phyloP scores from a whole-genome alignment of 1,284 basidiomycete species.

The Rhodotorula mucilaginosa region DNA sequence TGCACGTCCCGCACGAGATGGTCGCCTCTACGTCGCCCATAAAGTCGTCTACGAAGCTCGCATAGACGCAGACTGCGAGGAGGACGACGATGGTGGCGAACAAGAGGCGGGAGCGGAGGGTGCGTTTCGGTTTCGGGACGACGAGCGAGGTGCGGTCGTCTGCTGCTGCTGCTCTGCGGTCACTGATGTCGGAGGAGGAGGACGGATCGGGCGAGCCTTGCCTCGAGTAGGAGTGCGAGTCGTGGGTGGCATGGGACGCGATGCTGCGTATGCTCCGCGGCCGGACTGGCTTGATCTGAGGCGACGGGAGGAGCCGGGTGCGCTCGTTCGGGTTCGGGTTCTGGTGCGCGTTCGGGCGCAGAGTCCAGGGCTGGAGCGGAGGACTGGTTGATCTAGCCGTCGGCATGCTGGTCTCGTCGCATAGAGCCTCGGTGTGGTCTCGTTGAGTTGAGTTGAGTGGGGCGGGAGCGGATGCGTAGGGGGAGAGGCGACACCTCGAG shows the following conservation, averaged over 20 bases:
- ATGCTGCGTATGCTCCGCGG: conserved; percentile 21
- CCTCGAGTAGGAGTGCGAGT: background rate
- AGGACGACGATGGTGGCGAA: conserved; percentile 23
- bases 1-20: conserved; percentile 42
- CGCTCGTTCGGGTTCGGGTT: background rate
- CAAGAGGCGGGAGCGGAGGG: conserved; percentile 18
- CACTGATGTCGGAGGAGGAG: conserved; percentile 9
- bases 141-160: background rate
- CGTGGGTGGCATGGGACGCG: conserved; percentile 14
- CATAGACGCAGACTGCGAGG: conserved; percentile 37
- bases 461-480: background rate
- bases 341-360: too few relatives aligned
- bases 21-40: conserved; percentile 39
- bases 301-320: background rate
- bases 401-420: background rate
- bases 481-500: background rate
- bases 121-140: background rate
- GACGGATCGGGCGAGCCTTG: conserved; percentile 9
- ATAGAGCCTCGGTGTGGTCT: background rate
- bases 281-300: background rate
- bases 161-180: conserved; percentile 1
- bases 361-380: too few relatives aligned
- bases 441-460: background rate
- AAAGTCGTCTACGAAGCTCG: conserved; percentile 39
- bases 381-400: background rate